phyloP scores from a whole-genome alignment of 495 filamentous ascomycete genomes.

The Penicillium ochrochloron region DNA sequence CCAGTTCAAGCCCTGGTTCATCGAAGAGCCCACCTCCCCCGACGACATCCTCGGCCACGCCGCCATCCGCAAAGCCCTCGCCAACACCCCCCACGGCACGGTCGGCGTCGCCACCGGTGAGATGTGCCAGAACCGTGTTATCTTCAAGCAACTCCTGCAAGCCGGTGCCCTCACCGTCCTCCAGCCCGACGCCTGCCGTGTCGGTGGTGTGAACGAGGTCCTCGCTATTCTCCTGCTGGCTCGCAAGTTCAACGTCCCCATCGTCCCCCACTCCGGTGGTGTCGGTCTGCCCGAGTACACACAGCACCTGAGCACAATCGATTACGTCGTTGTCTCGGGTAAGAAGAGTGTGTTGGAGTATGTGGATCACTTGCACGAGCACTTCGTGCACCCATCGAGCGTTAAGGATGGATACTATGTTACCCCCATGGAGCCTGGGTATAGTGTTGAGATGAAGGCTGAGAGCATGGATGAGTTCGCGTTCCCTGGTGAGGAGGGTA shows the following conservation, averaged over 20 bases:
- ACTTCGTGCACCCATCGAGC: conserved; percentile 80
- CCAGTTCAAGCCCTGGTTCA: conserved; percentile 93
- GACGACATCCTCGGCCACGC: conserved; percentile 92
- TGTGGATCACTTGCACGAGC: conserved; percentile 92
- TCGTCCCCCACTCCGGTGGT: conserved; percentile 88
- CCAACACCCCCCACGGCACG: conserved; percentile 59
- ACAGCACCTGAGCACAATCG: conserved; percentile 90
- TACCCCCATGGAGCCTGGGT: conserved; percentile 80
- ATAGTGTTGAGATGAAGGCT: conserved; percentile 91
- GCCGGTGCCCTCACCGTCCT: conserved; percentile 82
- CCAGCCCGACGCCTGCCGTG: conserved; percentile 89
- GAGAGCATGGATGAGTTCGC: conserved; percentile 80
- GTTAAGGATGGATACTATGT: conserved; percentile 87
- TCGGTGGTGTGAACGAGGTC: conserved; percentile 93
- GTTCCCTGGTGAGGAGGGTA: conserved; percentile 75
- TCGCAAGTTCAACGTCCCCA: conserved; percentile 79
- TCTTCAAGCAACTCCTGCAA: conserved; percentile 91
- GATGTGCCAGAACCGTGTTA: conserved; percentile 94
- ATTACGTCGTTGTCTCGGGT: conserved; percentile 87
- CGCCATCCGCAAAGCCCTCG: conserved; percentile 78
- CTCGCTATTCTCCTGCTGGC: conserved; percentile 90
- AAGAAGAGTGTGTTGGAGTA: conserved; percentile 85
- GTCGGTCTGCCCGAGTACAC: conserved; percentile 94
- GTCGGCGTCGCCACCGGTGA: conserved; percentile 92
- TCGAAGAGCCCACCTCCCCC: conserved; percentile 94